These are phyloP conservation scores for Amniculicola lignicola DNA, from an alignment of 495 filamentous ascomycete species.

Conservation along the genomic window DNA sequence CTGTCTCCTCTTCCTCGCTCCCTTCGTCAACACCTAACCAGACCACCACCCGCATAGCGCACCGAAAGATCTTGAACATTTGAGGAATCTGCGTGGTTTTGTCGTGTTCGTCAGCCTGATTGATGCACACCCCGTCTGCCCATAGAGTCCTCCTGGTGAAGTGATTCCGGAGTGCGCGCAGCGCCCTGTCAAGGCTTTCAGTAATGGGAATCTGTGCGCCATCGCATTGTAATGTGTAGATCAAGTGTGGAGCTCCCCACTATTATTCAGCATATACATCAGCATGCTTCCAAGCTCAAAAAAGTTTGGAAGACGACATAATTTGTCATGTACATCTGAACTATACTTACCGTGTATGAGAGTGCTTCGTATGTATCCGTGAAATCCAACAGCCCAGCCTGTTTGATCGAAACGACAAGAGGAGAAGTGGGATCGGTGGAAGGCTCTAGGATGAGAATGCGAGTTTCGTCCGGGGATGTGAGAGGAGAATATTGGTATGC, in stretches of 20 bases:
- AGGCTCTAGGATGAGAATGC: neutral
- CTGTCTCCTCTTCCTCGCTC: neutral
- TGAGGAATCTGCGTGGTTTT: constrained; percentile 32
- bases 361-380: neutral
- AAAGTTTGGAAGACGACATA: no score
- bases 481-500: no score
- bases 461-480: no score
- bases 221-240: neutral
- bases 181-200: neutral
- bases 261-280: no score
- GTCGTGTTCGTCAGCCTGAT: constrained; percentile 31
- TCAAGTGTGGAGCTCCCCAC: neutral
- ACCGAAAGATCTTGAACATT: constrained; percentile 34
- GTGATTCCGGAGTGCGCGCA: neutral
- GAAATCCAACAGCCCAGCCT: neutral
- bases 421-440: neutral
- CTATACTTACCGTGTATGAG: neutral
- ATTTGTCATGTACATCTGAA: no score
- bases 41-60: constrained; percentile 31
- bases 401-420: neutral
- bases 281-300: no score
- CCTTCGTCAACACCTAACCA: constrained; percentile 26
- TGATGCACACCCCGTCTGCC: constrained; percentile 9
- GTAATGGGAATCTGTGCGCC: neutral
- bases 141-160: neutral